Percentiles rank a stretch among this genome's conserved stretches.
These are phyloP conservation scores for Arthrobotrys entomopaga DNA, from an alignment of 2,329 filamentous ascomycete genomes.

Conservation along the genomic window DNA sequence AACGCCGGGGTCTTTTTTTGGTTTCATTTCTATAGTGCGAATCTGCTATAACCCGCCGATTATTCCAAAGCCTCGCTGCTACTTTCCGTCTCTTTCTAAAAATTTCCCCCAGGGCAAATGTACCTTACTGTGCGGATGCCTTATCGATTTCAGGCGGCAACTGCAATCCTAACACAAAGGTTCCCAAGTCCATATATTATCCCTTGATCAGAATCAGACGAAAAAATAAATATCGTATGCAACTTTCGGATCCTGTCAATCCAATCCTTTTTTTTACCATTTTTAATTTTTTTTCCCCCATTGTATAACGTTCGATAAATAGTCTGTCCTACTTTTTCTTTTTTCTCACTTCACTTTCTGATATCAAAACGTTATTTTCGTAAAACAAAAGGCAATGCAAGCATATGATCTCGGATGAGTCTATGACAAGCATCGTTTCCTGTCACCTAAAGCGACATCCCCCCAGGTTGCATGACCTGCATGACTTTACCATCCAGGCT, in stretches of 20 bases:
- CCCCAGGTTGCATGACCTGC: slow-evolving; percentile 27
- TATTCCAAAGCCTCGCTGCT: slow-evolving; percentile 51
- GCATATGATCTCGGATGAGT: slow-evolving; percentile 29
- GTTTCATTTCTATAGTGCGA: slow-evolving; percentile 18
- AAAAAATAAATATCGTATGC: slow-evolving; percentile 23
- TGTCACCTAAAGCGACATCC: slow-evolving; percentile 36
- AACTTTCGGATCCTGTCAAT: slow-evolving; percentile 46
- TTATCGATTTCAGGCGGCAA: slow-evolving; percentile 55
- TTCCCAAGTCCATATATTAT: slow-evolving; percentile 49
- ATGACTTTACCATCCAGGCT: slow-evolving; percentile 20
- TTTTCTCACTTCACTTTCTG: slow-evolving; percentile 9
- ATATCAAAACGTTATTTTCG: slow-evolving; percentile 14
- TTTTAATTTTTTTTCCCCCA: slow-evolving; percentile 37
- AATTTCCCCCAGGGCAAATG: slow-evolving; percentile 44
- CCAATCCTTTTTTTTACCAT: slow-evolving; percentile 38
- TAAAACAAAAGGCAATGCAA: slow-evolving; percentile 1
- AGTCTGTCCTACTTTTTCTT: too few relatives aligned
- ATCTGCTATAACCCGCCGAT: slow-evolving; percentile 33
- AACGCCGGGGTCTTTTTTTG: slow-evolving; percentile 4
- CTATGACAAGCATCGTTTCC: slow-evolving; percentile 47
- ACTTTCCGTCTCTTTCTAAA: slow-evolving; percentile 22
- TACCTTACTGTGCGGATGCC: slow-evolving; percentile 50
- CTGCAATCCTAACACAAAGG: slow-evolving; percentile 48
- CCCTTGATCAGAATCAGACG: slow-evolving; percentile 40
- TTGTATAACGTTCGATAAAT: slow-evolving; percentile 36